phyloP scores from a whole-genome alignment of 768 basidiomycete species.

The Suillus hirtellus region DNA sequence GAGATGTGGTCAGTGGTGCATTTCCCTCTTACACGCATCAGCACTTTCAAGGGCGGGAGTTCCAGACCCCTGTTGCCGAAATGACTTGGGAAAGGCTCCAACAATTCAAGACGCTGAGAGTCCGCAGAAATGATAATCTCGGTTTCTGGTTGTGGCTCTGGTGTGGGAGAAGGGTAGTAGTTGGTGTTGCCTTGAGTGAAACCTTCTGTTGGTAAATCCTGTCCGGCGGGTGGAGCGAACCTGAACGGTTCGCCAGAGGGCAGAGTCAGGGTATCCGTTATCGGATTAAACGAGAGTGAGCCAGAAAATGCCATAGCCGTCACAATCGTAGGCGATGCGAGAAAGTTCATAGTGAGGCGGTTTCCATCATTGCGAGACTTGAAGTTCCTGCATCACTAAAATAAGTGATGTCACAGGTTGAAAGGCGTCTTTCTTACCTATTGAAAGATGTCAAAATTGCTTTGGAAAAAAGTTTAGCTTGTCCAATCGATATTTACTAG shows the following conservation, averaged over 20 bases:
- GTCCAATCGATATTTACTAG: slow-evolving; percentile 1
- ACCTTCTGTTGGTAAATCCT: slow-evolving; percentile 80
- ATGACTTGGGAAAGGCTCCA: slow-evolving; percentile 82
- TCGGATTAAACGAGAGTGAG: slow-evolving; percentile 90
- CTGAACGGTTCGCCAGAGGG: slow-evolving; percentile 79
- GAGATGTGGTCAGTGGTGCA: slow-evolving; percentile 99
- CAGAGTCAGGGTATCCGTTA: slow-evolving; percentile 68
- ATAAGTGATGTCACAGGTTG: slow-evolving; percentile 3
- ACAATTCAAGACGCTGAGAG: slow-evolving; percentile 83
- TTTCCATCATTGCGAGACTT: slow-evolving; percentile 98
- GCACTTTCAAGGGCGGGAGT: slow-evolving; percentile 76
- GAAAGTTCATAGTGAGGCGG: slow-evolving; percentile 92
- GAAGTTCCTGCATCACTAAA: slow-evolving; percentile 53
- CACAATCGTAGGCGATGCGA: slow-evolving; percentile 95
- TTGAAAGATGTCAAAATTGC: slow-evolving; percentile 98
- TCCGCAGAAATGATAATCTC: slow-evolving; percentile 73
- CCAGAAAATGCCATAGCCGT: slow-evolving; percentile 98
- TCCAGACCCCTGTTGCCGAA: slow-evolving; percentile 70
- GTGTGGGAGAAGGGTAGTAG: slow-evolving; percentile 77
- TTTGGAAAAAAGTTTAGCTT: slow-evolving; percentile 32
- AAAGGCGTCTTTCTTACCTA: slow-evolving; percentile 46
- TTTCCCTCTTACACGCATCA: slow-evolving; percentile 94
- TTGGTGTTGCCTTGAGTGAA: slow-evolving; percentile 74
- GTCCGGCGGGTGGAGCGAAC: slow-evolving; percentile 82
- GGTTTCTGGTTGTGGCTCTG: slow-evolving; percentile 74